phyloP scores from a whole-genome alignment of 352 stramenopile genomes.

The Saprolegnia parasitica region DNA sequence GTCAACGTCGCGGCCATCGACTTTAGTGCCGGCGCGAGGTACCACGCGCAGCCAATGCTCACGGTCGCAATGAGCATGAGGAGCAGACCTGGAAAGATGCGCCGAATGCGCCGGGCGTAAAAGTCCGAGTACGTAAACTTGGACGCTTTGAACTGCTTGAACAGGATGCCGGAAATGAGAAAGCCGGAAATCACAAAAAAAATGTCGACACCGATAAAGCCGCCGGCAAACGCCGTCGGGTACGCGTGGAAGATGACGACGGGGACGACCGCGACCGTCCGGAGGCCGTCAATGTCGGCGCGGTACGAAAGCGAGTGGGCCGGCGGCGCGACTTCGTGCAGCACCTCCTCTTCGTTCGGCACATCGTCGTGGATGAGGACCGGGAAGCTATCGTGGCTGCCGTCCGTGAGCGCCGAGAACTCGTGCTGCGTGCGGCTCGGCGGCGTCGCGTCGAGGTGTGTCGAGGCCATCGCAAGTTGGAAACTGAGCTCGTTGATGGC shows the following conservation, averaged over 20 bases:
- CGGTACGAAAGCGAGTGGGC: constrained; percentile 14
- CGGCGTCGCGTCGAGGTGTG: neutral
- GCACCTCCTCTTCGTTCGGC: neutral
- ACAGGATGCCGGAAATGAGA: constrained; percentile 27
- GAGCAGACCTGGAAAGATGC: constrained; percentile 24
- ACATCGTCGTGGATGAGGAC: neutral
- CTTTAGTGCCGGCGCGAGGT: constrained; percentile 1
- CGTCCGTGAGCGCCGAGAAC: neutral
- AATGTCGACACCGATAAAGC: constrained; percentile 28
- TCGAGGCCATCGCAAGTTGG: neutral
- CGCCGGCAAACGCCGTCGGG: neutral
- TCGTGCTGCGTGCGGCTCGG: no score
- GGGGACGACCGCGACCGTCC: constrained; percentile 16
- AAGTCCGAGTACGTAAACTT: constrained; percentile 26
- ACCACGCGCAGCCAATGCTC: constrained; percentile 15
- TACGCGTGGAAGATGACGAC: constrained; percentile 28
- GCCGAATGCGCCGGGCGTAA: constrained; percentile 22
- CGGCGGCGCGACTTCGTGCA: neutral
- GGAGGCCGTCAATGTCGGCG: constrained; percentile 28
- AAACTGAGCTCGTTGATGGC: no score
- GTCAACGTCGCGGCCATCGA: constrained; percentile 17
- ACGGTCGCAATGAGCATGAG: constrained; percentile 7
- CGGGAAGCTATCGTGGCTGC: neutral
- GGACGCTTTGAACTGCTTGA: constrained; percentile 19
- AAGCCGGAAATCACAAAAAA: constrained; percentile 30